Evolutionary conservation across 2,329 filamentous ascomycete species (phyloP).

Genomic region (Claviceps maximensis): DNA sequence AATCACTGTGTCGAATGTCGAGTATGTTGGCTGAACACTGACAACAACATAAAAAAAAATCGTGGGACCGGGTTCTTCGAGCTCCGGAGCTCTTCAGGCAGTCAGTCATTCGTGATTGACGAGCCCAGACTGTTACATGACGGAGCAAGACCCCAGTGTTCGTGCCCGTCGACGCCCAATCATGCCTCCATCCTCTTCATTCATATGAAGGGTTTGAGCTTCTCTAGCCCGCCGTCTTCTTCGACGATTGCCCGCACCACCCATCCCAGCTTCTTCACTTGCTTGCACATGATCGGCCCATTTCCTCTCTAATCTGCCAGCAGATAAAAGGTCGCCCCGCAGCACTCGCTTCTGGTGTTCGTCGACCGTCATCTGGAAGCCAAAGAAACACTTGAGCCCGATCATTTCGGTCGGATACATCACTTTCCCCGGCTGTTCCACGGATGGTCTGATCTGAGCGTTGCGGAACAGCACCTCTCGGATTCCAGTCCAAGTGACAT

Average conservation of each 20-base stretch:
- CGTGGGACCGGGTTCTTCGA: no score
- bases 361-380: constrained; percentile 87
- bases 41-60: no score
- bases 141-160: constrained; percentile 45
- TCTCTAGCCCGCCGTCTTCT: constrained; percentile 67
- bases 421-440: constrained; percentile 23
- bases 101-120: background rate
- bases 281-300: constrained; percentile 95
- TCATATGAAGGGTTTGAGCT: constrained; percentile 64
- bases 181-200: constrained; percentile 60
- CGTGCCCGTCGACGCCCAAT: constrained; percentile 47
- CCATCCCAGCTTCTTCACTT: constrained; percentile 66
- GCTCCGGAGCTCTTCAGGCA: no score
- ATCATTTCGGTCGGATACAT: constrained; percentile 69
- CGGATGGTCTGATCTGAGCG: constrained; percentile 50
- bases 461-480: constrained; percentile 79
- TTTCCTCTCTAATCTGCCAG: constrained; percentile 69
- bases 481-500: constrained; percentile 85
- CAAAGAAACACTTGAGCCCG: constrained; percentile 83
- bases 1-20: no score
- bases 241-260: constrained; percentile 52
- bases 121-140: constrained; percentile 42
- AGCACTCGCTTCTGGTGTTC: constrained; percentile 83
- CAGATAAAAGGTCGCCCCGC: constrained; percentile 59
- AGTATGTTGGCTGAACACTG: background rate